Percentiles rank a stretch among this genome's conserved stretches.
Conservation (phyloP, 495 filamentous ascomycete species). For the Penicillium dipodomyicola region DNA sequence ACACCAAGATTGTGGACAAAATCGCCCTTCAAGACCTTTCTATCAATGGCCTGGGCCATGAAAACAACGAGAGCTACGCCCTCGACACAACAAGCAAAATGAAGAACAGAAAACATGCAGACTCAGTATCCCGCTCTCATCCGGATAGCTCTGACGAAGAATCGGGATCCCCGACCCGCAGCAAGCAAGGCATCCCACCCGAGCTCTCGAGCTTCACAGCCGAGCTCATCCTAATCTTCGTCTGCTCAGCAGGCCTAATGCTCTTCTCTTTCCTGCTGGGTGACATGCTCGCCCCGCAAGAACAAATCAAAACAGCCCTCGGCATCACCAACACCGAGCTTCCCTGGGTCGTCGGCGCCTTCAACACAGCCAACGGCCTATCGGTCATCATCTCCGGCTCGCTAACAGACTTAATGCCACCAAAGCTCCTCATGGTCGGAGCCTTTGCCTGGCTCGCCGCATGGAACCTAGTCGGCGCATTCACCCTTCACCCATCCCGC, state of each 20-base stretch:
- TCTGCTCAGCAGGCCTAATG: constrained; percentile 45
- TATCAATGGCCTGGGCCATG: constrained; percentile 11
- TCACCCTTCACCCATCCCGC: constrained; percentile 34
- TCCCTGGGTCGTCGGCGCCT: constrained; percentile 45
- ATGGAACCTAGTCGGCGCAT: constrained; percentile 42
- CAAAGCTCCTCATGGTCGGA: constrained; percentile 40
- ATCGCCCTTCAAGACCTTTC: constrained; percentile 19
- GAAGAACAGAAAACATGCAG: constrained; percentile 18
- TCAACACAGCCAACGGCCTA: constrained; percentile 41
- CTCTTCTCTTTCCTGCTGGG: constrained; percentile 45
- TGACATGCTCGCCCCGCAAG: constrained; percentile 41
- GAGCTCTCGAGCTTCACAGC: constrained; percentile 24
- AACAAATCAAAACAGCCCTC: constrained; percentile 33
- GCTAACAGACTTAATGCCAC: constrained; percentile 41
- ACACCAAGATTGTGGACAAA: constrained; percentile 15
- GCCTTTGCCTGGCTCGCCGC: constrained; percentile 42
- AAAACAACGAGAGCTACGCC: constrained; percentile 17
- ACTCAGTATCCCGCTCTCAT: constrained; percentile 20
- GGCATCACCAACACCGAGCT: constrained; percentile 36
- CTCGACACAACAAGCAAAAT: constrained; percentile 17
- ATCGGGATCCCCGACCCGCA: constrained; percentile 20
- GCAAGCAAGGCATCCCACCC: constrained; percentile 24
- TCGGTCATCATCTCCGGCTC: constrained; percentile 46
- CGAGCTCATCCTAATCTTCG: constrained; percentile 42
- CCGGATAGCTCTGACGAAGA: constrained; percentile 17